These are phyloP conservation scores for Crucihimalaya himalaica DNA, from an alignment of 345 rosid species.

Conservation along the genomic window DNA sequence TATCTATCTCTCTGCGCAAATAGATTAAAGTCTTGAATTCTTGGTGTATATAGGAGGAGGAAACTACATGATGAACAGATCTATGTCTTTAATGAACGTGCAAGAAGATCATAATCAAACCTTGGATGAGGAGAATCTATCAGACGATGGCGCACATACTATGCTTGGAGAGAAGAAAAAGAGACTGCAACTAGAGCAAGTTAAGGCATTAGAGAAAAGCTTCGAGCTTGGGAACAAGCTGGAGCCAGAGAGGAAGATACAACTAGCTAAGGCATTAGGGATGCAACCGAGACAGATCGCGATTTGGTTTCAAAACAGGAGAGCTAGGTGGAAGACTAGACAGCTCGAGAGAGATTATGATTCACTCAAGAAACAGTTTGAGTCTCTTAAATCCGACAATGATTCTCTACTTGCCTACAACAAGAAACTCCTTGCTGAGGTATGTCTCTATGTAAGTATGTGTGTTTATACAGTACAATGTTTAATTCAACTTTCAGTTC, in stretches of 20 bases:
- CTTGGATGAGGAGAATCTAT: constrained; percentile 55
- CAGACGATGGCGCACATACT: constrained; percentile 72
- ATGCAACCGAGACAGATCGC: constrained; percentile 72
- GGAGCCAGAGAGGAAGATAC: constrained; percentile 73
- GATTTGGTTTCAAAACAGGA: constrained; percentile 77
- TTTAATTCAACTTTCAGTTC: neutral
- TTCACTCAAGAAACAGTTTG: constrained; percentile 65
- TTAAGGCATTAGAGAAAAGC: constrained; percentile 70
- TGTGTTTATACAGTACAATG: neutral
- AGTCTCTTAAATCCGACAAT: constrained; percentile 60
- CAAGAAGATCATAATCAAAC: constrained; percentile 42
- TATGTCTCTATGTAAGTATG: constrained; percentile 20
- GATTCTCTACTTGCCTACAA: constrained; percentile 67
- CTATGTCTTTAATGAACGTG: constrained; percentile 64
- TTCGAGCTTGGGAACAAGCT: constrained; percentile 79
- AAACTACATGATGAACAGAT: constrained; percentile 72
- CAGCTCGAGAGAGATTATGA: constrained; percentile 69
- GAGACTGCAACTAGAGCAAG: constrained; percentile 71
- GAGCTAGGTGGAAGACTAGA: constrained; percentile 83
- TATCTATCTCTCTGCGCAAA: neutral
- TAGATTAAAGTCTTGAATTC: neutral
- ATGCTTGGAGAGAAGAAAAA: constrained; percentile 68
- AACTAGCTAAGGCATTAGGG: constrained; percentile 68
- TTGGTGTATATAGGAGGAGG: constrained; percentile 47
- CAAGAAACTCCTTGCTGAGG: constrained; percentile 66